Evolutionary conservation across 73 alveolate species (phyloP), one percentile per base, ranked within the genome.

Genomic region (Paraurostyla sp.): DNA sequence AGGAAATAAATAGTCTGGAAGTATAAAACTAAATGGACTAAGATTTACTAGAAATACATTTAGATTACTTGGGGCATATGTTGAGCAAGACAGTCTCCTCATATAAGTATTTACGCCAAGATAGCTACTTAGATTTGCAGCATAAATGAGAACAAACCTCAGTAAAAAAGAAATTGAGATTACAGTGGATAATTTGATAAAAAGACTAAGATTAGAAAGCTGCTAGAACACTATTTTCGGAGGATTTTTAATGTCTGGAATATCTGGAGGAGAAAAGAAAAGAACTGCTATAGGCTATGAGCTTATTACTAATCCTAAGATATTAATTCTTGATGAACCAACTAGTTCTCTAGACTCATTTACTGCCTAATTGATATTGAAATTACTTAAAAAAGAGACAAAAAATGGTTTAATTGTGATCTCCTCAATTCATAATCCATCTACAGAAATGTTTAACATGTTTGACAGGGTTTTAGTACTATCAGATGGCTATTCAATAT

Each of bases 211-310:
- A 36, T 71, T 93, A 57, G 86, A 90, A 48, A 59, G 73, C 29
- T 84, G 94, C 54, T 56, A 84, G 76, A 92, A 93, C 69, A 93
- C 97, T 16, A 68, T 42, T 30, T 89, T 90, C n/a, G 98, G 98
- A 7, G 93, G 87, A 41, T 58, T 89, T 32, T 23, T 56, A 35
- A 40, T 69, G 62, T 93, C 93, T 75, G 96, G 96, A 18, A 71
- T 94, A n/a, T 94, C 98, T 0, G 98, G 98, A 9, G 98, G 98
- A n/a, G 98, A 94, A 54, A 89, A 92, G 73, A 94, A 94, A 71
- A 69, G 98, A 38, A 88, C 92, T 50, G 83, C 96, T 35, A 93
- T 94, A 9, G 98, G 98, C 1, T 68, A 83, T 84, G 98, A 94
- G 81, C 59, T 94, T 83, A 90, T 94, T 20, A 87, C 92, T 65